A percentile compares a stretch with the other conserved stretches of the same genome.
phyloP scores from a whole-genome alignment of 2,329 filamentous ascomycete species.

The Penicillium hordei region DNA sequence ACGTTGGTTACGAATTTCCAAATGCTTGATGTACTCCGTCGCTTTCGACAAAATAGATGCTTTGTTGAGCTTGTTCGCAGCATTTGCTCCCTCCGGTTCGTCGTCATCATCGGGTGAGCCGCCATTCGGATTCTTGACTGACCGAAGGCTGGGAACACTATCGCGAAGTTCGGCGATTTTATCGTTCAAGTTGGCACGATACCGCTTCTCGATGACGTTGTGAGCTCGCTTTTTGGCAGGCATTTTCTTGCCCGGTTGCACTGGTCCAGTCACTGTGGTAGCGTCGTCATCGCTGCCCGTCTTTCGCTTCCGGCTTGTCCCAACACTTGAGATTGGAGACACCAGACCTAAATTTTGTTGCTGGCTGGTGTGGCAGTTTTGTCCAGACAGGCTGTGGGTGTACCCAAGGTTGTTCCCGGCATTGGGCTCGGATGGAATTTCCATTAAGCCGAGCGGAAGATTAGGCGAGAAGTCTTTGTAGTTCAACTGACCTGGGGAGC shows the following conservation, averaged over 20 bases:
- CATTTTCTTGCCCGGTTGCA: constrained; percentile 51
- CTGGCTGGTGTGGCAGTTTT: constrained; percentile 3
- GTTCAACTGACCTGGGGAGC: constrained; percentile 23
- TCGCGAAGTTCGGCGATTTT: constrained; percentile 92
- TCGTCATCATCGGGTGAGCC: constrained; percentile 64
- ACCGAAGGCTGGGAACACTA: constrained; percentile 84
- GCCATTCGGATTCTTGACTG: constrained; percentile 60
- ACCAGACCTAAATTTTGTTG: constrained; percentile 20
- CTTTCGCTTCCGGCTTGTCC: constrained; percentile 64
- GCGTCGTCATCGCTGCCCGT: constrained; percentile 57
- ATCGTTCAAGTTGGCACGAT: constrained; percentile 93
- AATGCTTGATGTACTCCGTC: constrained; percentile 90
- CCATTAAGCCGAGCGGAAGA: constrained; percentile 33
- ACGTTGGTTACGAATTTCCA: constrained; percentile 85
- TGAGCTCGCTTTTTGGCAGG: constrained; percentile 88
- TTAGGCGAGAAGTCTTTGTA: constrained; percentile 33
- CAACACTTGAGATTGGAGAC: constrained; percentile 29
- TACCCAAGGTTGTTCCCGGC: background rate
- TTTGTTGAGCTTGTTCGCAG: constrained; percentile 94
- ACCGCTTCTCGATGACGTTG: constrained; percentile 97
- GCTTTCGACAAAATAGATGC: constrained; percentile 95
- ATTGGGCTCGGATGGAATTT: constrained; percentile 26
- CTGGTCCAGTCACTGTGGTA: constrained; percentile 31
- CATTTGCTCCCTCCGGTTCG: constrained; percentile 76
- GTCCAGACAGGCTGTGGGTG: constrained; percentile 2